A percentile compares a stretch with the other conserved stretches of the same genome.
Evolutionary conservation across 805 yeast species (phyloP).

Genomic region (Starmerella tilneyi): DNA sequence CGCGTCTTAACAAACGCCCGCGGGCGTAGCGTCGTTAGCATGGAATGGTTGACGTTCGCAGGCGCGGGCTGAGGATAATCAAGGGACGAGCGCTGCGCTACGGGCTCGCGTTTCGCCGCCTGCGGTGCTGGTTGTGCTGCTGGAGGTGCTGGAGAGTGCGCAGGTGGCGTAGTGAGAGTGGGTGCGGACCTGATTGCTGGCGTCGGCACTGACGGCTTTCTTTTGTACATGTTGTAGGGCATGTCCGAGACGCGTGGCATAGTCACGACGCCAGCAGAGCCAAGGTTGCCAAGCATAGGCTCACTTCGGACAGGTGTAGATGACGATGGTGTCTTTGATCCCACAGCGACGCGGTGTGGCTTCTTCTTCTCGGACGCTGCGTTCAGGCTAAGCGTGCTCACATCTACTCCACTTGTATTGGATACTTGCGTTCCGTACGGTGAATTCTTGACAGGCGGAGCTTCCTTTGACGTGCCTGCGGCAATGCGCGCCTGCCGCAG

Average conservation of each 20-base stretch:
- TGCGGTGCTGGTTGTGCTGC: background rate
- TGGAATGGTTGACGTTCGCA: constrained; percentile 16
- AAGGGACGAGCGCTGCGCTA: constrained; percentile 18
- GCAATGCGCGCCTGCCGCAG: constrained; percentile 12
- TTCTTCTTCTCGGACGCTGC: constrained; percentile 6
- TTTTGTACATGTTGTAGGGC: constrained; percentile 24
- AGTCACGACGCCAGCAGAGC: background rate
- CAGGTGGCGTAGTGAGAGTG: background rate
- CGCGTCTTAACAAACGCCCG: constrained; percentile 16
- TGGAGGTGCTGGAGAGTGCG: background rate
- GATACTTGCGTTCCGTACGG: constrained; percentile 26
- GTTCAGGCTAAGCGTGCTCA: constrained; percentile 6
- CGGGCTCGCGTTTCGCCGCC: background rate
- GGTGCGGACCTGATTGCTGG: constrained; percentile 1
- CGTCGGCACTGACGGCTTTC: constrained; percentile 12
- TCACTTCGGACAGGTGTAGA: constrained; percentile 4
- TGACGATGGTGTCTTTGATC: constrained; percentile 14
- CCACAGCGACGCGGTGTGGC: constrained; percentile 24
- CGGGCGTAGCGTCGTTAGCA: constrained; percentile 21
- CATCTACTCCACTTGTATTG: constrained; percentile 7
- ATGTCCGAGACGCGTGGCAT: constrained; percentile 24
- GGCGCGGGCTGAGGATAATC: constrained; percentile 21
- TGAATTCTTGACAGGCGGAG: constrained; percentile 15
- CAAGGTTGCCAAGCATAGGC: constrained; percentile 5
- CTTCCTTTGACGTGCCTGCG: constrained; percentile 7